These are phyloP conservation scores for Chaetomium tenue DNA, from an alignment of 495 filamentous ascomycete species.

Conservation along the genomic window DNA sequence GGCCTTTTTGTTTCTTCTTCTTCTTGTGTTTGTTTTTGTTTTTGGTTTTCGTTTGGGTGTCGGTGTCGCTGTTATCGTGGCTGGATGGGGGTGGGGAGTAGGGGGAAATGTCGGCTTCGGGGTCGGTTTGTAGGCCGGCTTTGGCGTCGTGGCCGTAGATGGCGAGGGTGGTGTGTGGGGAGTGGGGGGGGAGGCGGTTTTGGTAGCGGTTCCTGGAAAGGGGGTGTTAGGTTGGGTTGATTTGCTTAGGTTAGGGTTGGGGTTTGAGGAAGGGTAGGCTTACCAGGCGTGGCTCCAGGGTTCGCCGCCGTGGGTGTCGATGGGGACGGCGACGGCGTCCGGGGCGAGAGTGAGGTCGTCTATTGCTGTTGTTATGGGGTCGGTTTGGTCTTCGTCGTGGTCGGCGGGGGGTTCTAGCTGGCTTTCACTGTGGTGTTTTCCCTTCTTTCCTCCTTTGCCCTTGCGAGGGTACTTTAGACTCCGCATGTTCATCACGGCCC, in stretches of 20 bases:
- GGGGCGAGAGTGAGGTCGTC: background rate
- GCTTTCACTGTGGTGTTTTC: background rate
- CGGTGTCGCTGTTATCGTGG: background rate
- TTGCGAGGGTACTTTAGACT: conserved; percentile 51
- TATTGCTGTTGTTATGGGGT: background rate
- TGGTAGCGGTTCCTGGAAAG: conserved; percentile 36
- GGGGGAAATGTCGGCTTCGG: conserved; percentile 38
- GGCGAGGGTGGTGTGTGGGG: conserved; percentile 7
- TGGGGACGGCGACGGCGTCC: conserved; percentile 55
- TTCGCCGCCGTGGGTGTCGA: conserved; percentile 54
- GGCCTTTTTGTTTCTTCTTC: conserved; percentile 24
- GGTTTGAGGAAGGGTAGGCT: background rate
- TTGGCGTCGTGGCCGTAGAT: conserved; percentile 89
- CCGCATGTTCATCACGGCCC: conserved; percentile 87
- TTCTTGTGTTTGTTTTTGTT: conserved; percentile 15
- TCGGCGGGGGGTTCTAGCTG: background rate
- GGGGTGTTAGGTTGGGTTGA: background rate
- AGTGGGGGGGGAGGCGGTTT: conserved; percentile 22
- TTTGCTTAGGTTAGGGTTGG: background rate
- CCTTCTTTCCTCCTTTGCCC: conserved; percentile 6
- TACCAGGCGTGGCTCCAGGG: conserved; percentile 65
- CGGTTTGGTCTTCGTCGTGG: background rate
- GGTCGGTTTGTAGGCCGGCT: conserved; percentile 55
- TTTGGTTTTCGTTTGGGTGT: conserved; percentile 17
- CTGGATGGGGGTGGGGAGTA: background rate